phyloP scores from a whole-genome alignment of 2,329 filamentous ascomycete genomes.

The Monilinia polystroma region DNA sequence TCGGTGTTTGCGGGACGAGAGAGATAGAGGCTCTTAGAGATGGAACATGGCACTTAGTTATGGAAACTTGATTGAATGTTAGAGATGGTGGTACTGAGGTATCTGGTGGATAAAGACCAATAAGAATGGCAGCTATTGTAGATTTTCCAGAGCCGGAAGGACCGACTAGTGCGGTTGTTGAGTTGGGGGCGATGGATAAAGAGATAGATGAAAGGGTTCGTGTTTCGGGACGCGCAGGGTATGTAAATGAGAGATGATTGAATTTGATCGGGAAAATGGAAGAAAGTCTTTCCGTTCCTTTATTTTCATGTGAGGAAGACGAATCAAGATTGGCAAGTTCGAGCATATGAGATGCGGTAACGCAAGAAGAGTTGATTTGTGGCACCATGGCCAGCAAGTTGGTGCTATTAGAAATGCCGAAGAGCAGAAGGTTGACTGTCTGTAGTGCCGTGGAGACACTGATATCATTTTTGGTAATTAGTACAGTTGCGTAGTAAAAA shows the following conservation, averaged over 20 bases:
- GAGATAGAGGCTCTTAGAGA: conserved; percentile 61
- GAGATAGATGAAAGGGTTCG: conserved; percentile 62
- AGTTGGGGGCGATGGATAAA: conserved; percentile 61
- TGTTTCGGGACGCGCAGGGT: conserved; percentile 57
- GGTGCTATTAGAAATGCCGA: conserved; percentile 73
- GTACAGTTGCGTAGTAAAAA: conserved; percentile 75
- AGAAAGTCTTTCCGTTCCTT: conserved; percentile 50
- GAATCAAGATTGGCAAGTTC: conserved; percentile 62
- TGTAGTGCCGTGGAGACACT: conserved; percentile 62
- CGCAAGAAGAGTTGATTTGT: conserved; percentile 72
- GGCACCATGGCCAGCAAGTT: conserved; percentile 73
- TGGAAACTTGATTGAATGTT: conserved; percentile 58
- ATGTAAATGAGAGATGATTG: conserved; percentile 66
- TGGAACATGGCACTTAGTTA: conserved; percentile 57
- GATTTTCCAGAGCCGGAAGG: conserved; percentile 89
- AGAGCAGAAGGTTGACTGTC: conserved; percentile 80
- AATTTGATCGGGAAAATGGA: conserved; percentile 52
- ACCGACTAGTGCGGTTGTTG: conserved; percentile 76
- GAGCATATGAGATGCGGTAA: conserved; percentile 71
- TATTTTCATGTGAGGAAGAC: conserved; percentile 31
- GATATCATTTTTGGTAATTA: conserved; percentile 54
- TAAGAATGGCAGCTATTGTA: conserved; percentile 72
- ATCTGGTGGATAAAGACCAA: conserved; percentile 63
- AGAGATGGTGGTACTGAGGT: neutral
- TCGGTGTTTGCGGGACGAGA: conserved; percentile 68